Percentiles rank a stretch among this genome's conserved stretches.
phyloP scores from a whole-genome alignment of 1,139 yeast species.

The Yamadazyma spencermartinsiae region DNA sequence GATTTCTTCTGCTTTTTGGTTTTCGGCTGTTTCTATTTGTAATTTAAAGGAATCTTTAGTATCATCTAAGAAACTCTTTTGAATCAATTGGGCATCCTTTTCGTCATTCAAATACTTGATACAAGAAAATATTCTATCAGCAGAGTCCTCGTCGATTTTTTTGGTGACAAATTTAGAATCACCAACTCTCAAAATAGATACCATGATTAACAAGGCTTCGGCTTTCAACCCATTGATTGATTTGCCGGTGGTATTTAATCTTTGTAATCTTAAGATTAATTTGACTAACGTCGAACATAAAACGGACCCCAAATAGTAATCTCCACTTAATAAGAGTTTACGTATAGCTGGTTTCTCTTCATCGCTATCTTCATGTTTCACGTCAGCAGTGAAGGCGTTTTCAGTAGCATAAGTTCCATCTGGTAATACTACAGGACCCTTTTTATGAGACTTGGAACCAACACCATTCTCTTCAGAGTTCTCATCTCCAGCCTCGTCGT shows the following conservation, averaged over 20 bases:
- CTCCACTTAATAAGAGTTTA: slow-evolving; percentile 79
- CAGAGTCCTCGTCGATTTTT: slow-evolving; percentile 91
- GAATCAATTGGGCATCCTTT: slow-evolving; percentile 50
- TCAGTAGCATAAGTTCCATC: slow-evolving; percentile 99
- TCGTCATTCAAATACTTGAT: slow-evolving; percentile 76
- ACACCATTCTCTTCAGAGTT: slow-evolving; percentile 24
- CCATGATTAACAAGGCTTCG: slow-evolving; percentile 90
- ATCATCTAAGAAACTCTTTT: slow-evolving; percentile 80
- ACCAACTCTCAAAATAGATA: slow-evolving; percentile 87
- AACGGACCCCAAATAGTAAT: slow-evolving; percentile 87
- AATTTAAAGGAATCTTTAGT: slow-evolving; percentile 80
- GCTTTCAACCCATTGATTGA: slow-evolving; percentile 85
- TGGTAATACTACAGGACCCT: slow-evolving; percentile 85
- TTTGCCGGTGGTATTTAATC: slow-evolving; percentile 53
- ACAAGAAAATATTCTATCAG: slow-evolving; percentile 86
- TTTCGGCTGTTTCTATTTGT: slow-evolving; percentile 57
- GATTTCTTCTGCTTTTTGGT: slow-evolving; percentile 55
- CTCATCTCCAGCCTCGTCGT: slow-evolving; percentile 31
- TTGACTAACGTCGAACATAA: slow-evolving; percentile 87
- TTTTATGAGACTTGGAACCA: slow-evolving; percentile 26
- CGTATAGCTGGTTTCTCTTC: slow-evolving; percentile 72
- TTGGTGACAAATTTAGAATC: slow-evolving; percentile 74
- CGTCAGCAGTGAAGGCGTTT: slow-evolving; percentile 67
- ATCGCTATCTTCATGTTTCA: slow-evolving; percentile 23
- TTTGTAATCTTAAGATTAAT: slow-evolving; percentile 75